phyloP scores from a whole-genome alignment of 768 basidiomycete species.

The Omphalotus guepiniiformis region DNA sequence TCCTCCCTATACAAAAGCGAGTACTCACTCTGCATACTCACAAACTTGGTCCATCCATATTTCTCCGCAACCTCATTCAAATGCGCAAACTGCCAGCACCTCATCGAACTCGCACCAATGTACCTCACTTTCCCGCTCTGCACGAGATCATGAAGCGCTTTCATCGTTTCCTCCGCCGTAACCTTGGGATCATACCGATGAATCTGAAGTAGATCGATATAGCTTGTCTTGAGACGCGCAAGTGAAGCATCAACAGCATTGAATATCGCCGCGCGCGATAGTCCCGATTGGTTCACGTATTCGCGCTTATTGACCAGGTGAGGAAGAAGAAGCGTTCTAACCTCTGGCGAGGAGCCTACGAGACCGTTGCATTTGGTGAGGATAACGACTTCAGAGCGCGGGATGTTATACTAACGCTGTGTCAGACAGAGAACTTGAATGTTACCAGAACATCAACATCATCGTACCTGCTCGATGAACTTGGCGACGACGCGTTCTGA shows the following conservation, averaged over 20 bases:
- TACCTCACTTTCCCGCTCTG: constrained; percentile 34
- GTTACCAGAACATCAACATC: constrained; percentile 8
- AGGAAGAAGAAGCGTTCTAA: background rate
- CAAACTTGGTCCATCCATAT: constrained; percentile 42
- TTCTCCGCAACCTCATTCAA: constrained; percentile 34
- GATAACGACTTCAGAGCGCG: constrained; percentile 11
- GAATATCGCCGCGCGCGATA: constrained; percentile 22
- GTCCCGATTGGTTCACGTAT: constrained; percentile 19
- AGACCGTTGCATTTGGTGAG: constrained; percentile 17
- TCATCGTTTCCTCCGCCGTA: constrained; percentile 34
- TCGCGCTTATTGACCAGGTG: constrained; percentile 8
- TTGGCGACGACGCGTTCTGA: constrained; percentile 39
- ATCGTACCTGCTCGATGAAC: constrained; percentile 29
- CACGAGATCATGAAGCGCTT: constrained; percentile 37
- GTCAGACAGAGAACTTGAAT: background rate
- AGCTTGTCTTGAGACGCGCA: constrained; percentile 17
- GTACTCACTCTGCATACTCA: constrained; percentile 48
- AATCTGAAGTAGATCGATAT: constrained; percentile 31
- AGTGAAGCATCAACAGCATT: constrained; percentile 11
- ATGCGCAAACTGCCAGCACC: constrained; percentile 34
- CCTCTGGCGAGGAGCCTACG: constrained; percentile 11
- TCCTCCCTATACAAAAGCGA: constrained; percentile 46
- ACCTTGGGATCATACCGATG: constrained; percentile 29
- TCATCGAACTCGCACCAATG: constrained; percentile 28
- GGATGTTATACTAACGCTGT: constrained; percentile 18